Base-by-base conservation (phyloP, 2,329 filamentous ascomycete genomes). In the Arthrobotrys sphaeroides region DNA sequence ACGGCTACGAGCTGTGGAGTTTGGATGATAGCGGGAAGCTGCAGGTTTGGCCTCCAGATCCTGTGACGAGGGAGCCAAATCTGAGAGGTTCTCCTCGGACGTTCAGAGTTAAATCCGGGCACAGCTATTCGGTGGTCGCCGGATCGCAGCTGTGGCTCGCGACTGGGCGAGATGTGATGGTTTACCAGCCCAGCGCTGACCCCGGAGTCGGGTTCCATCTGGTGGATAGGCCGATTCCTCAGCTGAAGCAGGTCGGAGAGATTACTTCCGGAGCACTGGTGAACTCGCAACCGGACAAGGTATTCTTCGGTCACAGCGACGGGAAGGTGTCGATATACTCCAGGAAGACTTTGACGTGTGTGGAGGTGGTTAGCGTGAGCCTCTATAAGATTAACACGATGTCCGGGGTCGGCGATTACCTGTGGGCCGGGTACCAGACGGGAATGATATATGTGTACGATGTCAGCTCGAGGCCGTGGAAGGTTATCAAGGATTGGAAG, bases 321-420 rank as follows among this genome's bases (percentile, higher is more conserved):
- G 95, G 95, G 53, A 97, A 97, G 82, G 89, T 99, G 66, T 95
- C 92, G 73, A 89, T 98, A n/a, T 98, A 96, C 83, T 94, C 92
- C 1, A 78, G 78, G 10, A 88, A 88, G 22, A 87, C 85, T 22
- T 89, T 94, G 79, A 84, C 88, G 0, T 97, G 92, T 79, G 81
- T 96, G n/a, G 89, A 88, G 3, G 86, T 96, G 36, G 85, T 98
- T 74, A 97, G 89, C 80, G 88, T 97, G 79, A 98, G 93, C 82
- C 87, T 94, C 12, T 98, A 96, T 86, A 98, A 97, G 83, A 96
- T 99, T 82, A 97, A 93, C 81, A 90, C 91, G 36, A 85, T 99
- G 64, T 88, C 90, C 1, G 92, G 93, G 6, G 91, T 93, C 2
- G 94, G 93, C 3, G 87, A 90, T 74, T 88, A 92, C 80, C 85